Base-by-base conservation (phyloP, 2,329 filamentous ascomycete species). In the Lithohypha guttulata region DNA sequence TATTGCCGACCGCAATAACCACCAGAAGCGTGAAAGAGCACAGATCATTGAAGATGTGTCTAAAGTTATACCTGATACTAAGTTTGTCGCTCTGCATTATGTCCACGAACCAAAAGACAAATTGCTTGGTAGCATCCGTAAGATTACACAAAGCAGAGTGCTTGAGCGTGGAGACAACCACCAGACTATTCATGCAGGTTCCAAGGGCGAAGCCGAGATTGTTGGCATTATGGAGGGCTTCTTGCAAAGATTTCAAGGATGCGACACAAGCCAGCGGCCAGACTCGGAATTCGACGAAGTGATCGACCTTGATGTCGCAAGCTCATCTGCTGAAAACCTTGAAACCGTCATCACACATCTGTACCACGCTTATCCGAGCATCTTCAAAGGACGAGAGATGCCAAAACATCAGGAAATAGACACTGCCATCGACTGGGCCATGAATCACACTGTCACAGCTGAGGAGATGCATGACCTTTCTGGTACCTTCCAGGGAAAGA, bases 171-270 rank as follows among this genome's bases (percentile, higher is more conserved):
- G 91, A 10, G 86, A 98, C 59, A 96, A 96, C 54, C 91, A 98
- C 59, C 91, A 98, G 62, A 98, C 91, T 1, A 96, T 98, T 43
- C 86, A 91, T 54, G 87, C 89, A 8, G 69, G 65, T n/a, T 81
- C 75, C 31, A 81, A 83, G 41, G 74, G 81, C 30, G 62, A 69
- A 32, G 64, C 70, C 13, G 89, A 94, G 58, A 84, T 91, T 40
- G 68, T 91, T 32, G 75, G 76, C 4, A 93, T 98, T 51, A 96
- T 98, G 91, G 84, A 95, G 51, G 84, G 85, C 2, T 98, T 98
- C 61, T 70, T 98, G 49, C 61, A 74, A 9, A 77, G 91, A 23
- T 96, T 94, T 56, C 82, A 98, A 62, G 74, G 80, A 14, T 70
- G 86, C 42, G 73, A 87, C 48, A 64, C 70, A 1, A 70, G 76